A percentile compares a stretch with the other conserved stretches of the same genome.
phyloP scores from a whole-genome alignment of 768 basidiomycete species.

The Hortiboletus campestris region DNA sequence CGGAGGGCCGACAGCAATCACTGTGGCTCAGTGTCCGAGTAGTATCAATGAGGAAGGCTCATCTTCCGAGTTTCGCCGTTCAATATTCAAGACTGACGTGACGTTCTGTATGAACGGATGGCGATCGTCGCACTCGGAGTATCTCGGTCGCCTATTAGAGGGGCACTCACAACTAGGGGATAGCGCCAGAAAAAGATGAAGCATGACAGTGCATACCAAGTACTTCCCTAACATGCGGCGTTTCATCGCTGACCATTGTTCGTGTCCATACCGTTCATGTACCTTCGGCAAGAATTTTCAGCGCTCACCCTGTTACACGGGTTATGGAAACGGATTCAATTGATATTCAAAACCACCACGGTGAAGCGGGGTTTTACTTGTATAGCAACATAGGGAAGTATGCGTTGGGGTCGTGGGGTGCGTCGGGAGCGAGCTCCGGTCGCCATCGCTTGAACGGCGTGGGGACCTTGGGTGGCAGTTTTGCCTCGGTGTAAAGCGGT shows the following conservation, averaged over 20 bases:
- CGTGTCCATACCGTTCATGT: neutral
- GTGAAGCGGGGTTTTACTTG: constrained; percentile 32
- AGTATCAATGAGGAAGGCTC: neutral
- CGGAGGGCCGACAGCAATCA: neutral
- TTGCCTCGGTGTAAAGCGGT: constrained; percentile 59
- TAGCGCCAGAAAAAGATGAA: neutral
- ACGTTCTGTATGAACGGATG: neutral
- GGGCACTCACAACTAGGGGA: neutral
- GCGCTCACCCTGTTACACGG: constrained; percentile 16
- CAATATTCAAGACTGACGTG: neutral
- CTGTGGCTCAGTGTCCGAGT: neutral
- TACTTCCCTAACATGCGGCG: neutral
- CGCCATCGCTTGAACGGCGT: constrained; percentile 70
- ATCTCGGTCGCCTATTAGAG: neutral
- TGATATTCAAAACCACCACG: neutral
- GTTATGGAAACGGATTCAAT: constrained; percentile 33
- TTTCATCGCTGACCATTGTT: neutral
- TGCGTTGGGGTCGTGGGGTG: constrained; percentile 78
- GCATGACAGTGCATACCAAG: neutral
- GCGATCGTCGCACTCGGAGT: neutral
- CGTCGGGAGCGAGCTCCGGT: constrained; percentile 65
- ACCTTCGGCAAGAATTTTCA: neutral
- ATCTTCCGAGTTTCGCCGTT: neutral
- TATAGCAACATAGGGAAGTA: constrained; percentile 85
- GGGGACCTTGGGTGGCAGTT: constrained; percentile 74